Evolutionary conservation across 345 rosid species (phyloP).

Genomic region (Murraya paniculata): DNA sequence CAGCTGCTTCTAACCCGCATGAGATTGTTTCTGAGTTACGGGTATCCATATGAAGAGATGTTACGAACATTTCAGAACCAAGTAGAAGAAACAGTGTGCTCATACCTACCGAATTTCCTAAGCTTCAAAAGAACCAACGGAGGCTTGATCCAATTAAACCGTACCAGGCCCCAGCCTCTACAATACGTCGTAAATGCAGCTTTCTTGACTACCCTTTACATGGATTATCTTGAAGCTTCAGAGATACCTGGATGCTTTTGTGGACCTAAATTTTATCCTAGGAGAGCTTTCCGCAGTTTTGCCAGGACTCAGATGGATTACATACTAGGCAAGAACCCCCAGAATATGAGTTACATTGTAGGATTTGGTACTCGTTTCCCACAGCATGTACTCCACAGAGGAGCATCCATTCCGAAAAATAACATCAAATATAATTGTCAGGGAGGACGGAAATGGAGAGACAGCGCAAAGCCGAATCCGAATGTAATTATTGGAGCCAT

Average conservation of each 20-base stretch:
- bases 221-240: constrained; percentile 95
- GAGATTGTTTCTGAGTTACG: constrained; percentile 70
- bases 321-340: constrained; percentile 89
- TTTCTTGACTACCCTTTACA: constrained; percentile 68
- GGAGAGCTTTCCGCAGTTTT: constrained; percentile 57
- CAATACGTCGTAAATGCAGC: constrained; percentile 79
- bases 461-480: constrained; percentile 74
- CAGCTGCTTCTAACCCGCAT: constrained; percentile 74
- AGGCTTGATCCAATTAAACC: constrained; percentile 81
- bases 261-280: constrained; percentile 78
- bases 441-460: constrained; percentile 99
- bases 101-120: constrained; percentile 54
- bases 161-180: constrained; percentile 86
- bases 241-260: constrained; percentile 98
- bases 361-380: constrained; percentile 85
- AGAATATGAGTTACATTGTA: constrained; percentile 90
- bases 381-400: constrained; percentile 80
- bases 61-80: constrained; percentile 79
- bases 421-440: constrained; percentile 77
- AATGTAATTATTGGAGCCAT: constrained; percentile 87
- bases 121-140: constrained; percentile 71
- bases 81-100: constrained; percentile 73
- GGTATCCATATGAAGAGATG: constrained; percentile 88
- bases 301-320: constrained; percentile 89
- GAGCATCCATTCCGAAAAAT: constrained; percentile 86